phyloP scores from a whole-genome alignment of 2,329 filamentous ascomycete genomes.

The Neopestalotiopsis sp. region DNA sequence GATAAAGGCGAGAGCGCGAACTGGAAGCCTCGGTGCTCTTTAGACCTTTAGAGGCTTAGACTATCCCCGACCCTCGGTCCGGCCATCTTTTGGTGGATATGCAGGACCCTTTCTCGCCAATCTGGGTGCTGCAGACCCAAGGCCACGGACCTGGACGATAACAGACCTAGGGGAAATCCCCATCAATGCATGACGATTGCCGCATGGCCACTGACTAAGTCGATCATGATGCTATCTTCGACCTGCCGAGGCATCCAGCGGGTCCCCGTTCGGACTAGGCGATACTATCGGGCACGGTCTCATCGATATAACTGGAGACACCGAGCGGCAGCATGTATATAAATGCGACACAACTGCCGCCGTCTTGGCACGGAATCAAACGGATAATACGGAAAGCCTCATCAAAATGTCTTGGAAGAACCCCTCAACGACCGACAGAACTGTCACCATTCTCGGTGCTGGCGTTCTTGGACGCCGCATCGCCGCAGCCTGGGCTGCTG shows the following conservation, averaged over 20 bases:
- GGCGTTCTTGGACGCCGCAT: constrained; percentile 50
- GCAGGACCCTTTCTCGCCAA: not conserved
- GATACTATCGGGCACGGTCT: constrained; percentile 4
- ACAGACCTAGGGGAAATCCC: not conserved
- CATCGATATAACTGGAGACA: constrained; percentile 11
- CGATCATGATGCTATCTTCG: not conserved
- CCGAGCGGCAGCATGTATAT: not conserved
- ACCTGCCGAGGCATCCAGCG: constrained; percentile 6
- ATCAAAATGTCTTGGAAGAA: constrained; percentile 26
- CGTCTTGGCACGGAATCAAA: not conserved
- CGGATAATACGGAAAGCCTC: not conserved
- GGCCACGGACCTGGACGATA: not conserved
- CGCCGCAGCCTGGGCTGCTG: constrained; percentile 43
- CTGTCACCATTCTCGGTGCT: constrained; percentile 44
- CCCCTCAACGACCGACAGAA: constrained; percentile 30
- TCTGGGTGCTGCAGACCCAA: not conserved
- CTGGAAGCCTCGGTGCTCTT: not conserved
- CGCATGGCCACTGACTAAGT: not conserved
- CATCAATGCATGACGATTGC: not conserved
- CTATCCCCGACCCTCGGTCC: not conserved
- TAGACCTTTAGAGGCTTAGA: not conserved
- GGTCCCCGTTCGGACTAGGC: constrained; percentile 9
- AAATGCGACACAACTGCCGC: not conserved
- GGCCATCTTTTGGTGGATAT: constrained; percentile 7
- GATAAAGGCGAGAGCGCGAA: constrained; percentile 6